Base-by-base conservation (phyloP, 106 monocot genomes). In the Posidonia australis region DNA sequence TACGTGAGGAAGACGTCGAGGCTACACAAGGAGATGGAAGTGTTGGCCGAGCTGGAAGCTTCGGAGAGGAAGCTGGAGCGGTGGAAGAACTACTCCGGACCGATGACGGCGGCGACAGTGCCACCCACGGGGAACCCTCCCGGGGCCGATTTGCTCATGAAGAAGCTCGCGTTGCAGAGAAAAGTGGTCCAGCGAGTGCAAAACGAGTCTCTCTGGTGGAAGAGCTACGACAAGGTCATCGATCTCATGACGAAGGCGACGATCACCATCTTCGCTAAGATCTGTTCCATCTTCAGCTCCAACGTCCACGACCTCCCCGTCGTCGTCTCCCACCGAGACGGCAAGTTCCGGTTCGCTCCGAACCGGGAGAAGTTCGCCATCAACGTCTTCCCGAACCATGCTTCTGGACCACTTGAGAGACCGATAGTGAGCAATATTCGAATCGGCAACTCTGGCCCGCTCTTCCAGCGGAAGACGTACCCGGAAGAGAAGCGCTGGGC, bases 201-300 rank as follows among this genome's bases (percentile, higher is more conserved):
- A 70, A 76, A 86, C 16, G 74, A 77, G 30, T 90, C 94, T 1
- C 70, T 96, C 1, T 96, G 89, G 94, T 47, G 20, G 60, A 47
- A 71, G 9, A 65, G 67, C 24, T 80, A 71, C 60, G 79, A 86
- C 41, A 81, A 80, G 65, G 81, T 62, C n/a, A 76, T 75, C 0
- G 63, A 63, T n/a, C 75, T 84, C 55, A 83, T 94, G 84, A 81
- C 68, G 11, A 30, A 67, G 1, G 64, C 83, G 13, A 62, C 66
- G 28, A 60, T 79, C 74, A 58, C 81, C 4, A 58, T 82, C 52
- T 79, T 86, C 79, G 58, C 75, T 14, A 70, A 83, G 30, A 78
- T 93, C 66, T 89, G 79, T 75, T 22, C 58, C 18, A 74, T 77
- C 10, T 93, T 86, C 63, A 52, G 74, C 41, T 65, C 67, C 0